Base-by-base conservation (phyloP, 352 stramenopile species). In the Lagenidium sp. region DNA sequence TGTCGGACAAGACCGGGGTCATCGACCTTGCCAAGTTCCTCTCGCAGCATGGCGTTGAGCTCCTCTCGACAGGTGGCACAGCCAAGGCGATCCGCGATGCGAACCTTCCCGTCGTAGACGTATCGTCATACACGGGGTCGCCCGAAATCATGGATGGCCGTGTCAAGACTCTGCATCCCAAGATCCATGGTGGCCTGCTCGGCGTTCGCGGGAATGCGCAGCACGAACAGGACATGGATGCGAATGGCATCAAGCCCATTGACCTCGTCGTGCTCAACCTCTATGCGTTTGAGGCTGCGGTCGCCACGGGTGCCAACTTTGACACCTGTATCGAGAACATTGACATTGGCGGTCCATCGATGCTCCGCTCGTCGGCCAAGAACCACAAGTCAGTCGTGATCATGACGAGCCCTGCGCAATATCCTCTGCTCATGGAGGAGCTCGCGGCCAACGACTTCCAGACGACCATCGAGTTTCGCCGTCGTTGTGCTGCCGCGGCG, bases 251-350 rank as follows among this genome's bases (percentile, higher is more conserved):
- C 63, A 71, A 94, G 53, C 84, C 87, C 43, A 99, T 99, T 64
- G 97, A 99, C 64, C 85, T 99, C 53, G 97, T 99, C 15, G 91
- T 99, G 50, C 75, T 99, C 36, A 99, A 99, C 68, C 68, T 99
- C 23, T 99, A 99, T 71, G 94, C 97, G 13, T 99, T 99, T 58
- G 95, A 99, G 59, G 79, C 84, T 4, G 98, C 97, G 4, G 96
- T 99, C 13, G 85, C 89, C 15, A 82, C 68, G 24, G 79, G 77
- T 30, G 65, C 80, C 19, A 76, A 90, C 50, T 99, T 99, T 59
- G 95, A 98, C 60, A 98, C 95, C 55, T 99, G 96, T 78, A 98
- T 99, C 58, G 97, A 99, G 67, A 99, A 99, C 78, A 99, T 99
- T 61, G 97, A 99, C 65, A 99, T 99, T 70, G 97, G 97, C 35